A percentile compares a stretch with the other conserved stretches of the same genome.
These are phyloP conservation scores for Xylariaceae sp. DNA, from an alignment of 2,329 filamentous ascomycete species.

Conservation along the genomic window DNA sequence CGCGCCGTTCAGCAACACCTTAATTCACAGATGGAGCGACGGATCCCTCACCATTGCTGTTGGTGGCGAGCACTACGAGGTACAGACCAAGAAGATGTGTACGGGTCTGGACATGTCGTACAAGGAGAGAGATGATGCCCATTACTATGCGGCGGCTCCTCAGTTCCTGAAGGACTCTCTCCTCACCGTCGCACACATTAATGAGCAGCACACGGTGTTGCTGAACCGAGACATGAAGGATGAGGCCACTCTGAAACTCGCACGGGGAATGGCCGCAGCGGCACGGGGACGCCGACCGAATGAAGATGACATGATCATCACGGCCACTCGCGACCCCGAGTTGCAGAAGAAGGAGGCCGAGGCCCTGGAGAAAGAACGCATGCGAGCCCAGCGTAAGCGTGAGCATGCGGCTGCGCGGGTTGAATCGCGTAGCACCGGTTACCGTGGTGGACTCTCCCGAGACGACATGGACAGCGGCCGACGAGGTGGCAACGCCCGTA, in stretches of 20 bases:
- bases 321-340: conserved; percentile 68
- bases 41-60: conserved; percentile 72
- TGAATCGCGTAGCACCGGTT: conserved; percentile 49
- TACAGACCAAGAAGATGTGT: conserved; percentile 64
- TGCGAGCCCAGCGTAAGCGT: conserved; percentile 58
- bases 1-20: conserved; percentile 67
- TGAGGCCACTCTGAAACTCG: conserved; percentile 63
- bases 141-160: conserved; percentile 70
- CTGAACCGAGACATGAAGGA: conserved; percentile 65
- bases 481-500: conserved; percentile 44
- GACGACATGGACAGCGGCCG: conserved; percentile 63
- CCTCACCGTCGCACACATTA: conserved; percentile 69
- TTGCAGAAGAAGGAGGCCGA: conserved; percentile 69
- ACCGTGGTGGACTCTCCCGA: conserved; percentile 56
- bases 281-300: conserved; percentile 50
- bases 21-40: conserved; percentile 72
- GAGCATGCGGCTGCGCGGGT: conserved; percentile 64
- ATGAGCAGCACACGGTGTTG: conserved; percentile 63
- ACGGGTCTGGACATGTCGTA: conserved; percentile 56
- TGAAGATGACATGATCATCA: conserved; percentile 60
- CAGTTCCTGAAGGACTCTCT: conserved; percentile 63
- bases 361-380: conserved; percentile 66
- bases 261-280: conserved; percentile 60
- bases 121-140: conserved; percentile 63
- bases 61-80: conserved; percentile 69